A percentile compares a stretch with the other conserved stretches of the same genome.
Evolutionary conservation across 2,329 filamentous ascomycete genomes (phyloP).

Genomic region (Rhynchosporium graminicola): DNA sequence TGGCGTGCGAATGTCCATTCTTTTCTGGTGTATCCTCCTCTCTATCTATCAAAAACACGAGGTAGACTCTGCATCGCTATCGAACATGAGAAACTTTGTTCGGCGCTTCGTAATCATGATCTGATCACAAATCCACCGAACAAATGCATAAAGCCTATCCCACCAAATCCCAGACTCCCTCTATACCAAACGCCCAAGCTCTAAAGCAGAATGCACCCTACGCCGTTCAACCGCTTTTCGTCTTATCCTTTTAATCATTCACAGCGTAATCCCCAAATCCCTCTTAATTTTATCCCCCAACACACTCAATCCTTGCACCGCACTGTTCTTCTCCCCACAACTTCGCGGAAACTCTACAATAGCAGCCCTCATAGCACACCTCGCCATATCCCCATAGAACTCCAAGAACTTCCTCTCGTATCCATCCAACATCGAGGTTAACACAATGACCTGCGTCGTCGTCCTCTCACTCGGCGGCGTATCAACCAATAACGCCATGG

Average conservation of each 20-base stretch:
- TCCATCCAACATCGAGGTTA: constrained; percentile 71
- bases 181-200: neutral
- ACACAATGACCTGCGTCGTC: constrained; percentile 71
- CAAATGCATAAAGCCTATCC: neutral
- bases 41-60: too few species aligned
- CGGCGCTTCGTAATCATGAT: too few species aligned
- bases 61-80: too few species aligned
- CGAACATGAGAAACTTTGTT: neutral
- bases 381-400: constrained; percentile 77
- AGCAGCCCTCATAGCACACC: constrained; percentile 69
- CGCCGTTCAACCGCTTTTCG: neutral
- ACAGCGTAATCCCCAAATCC: constrained; percentile 2
- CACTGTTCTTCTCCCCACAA: constrained; percentile 49
- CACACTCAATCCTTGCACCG: constrained; percentile 54
- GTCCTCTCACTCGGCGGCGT: constrained; percentile 67
- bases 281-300: constrained; percentile 48
- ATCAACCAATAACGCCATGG: constrained; percentile 75
- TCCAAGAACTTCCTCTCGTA: constrained; percentile 74
- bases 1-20: neutral
- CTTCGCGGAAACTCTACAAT: constrained; percentile 71
- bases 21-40: neutral
- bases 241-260: neutral
- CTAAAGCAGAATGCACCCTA: neutral
- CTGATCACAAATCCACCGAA: neutral
- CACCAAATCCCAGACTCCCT: neutral